Conservation (phyloP, 1,284 basidiomycete species). For the Sanguinoderma infundibulare region DNA sequence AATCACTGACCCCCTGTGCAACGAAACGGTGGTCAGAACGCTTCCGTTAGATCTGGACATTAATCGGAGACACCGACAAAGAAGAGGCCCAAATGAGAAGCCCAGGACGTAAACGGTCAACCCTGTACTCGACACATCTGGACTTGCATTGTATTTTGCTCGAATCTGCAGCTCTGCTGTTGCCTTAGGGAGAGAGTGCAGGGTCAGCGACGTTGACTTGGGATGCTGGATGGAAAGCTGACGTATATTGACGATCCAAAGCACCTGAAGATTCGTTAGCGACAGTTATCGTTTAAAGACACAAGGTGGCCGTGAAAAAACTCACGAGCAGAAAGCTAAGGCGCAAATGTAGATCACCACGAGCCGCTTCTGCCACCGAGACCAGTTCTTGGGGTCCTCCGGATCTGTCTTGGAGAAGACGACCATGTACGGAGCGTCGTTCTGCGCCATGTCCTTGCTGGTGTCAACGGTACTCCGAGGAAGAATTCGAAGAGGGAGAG, state of each 20-base stretch:
- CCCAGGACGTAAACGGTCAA: conserved; percentile 35
- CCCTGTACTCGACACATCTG: conserved; percentile 28
- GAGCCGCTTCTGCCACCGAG: conserved; percentile 10
- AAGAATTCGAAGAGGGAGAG: background rate
- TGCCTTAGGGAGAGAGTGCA: conserved; percentile 23
- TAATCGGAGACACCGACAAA: conserved; percentile 28
- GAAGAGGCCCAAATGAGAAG: conserved; percentile 31
- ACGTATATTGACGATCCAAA: conserved; percentile 22
- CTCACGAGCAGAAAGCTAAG: conserved; percentile 14
- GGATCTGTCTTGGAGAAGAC: conserved; percentile 14
- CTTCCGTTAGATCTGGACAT: too few relatives aligned
- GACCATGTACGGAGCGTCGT: conserved; percentile 2
- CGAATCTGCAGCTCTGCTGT: conserved; percentile 30
- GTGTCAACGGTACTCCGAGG: background rate
- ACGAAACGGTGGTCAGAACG: background rate
- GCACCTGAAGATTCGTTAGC: too few relatives aligned
- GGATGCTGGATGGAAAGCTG: background rate
- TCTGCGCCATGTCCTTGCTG: background rate
- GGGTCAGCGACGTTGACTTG: background rate
- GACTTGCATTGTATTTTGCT: conserved; percentile 25
- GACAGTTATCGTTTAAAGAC: too few relatives aligned
- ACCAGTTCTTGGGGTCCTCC: conserved; percentile 19
- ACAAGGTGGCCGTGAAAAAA: too few relatives aligned
- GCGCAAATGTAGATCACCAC: conserved; percentile 5
- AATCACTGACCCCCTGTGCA: conserved; percentile 29